Percentiles rank a stretch among this genome's conserved stretches.
Conservation (phyloP, 176 grass and related monocot species). For the Lolium perenne region DNA sequence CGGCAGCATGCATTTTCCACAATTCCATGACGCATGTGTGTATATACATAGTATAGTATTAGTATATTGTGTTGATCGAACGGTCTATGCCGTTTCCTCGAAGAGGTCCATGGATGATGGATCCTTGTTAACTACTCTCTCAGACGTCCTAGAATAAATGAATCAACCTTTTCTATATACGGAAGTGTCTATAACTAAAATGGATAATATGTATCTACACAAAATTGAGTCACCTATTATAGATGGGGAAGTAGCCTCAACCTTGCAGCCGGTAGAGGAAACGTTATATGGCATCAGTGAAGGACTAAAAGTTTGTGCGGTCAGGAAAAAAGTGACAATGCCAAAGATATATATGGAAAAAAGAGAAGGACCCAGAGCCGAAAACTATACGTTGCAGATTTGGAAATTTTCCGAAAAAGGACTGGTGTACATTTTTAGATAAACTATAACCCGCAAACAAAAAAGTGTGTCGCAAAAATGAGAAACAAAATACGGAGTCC, state of each 20-base stretch:
- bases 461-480: not conserved
- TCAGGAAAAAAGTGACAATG: not conserved
- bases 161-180: too few species aligned
- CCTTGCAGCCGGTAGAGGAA: too few species aligned
- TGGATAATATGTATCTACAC: too few species aligned
- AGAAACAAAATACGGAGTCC: not conserved
- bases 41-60: not conserved
- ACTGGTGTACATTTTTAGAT: not conserved
- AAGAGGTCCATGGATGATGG: not conserved
- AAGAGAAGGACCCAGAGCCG: not conserved
- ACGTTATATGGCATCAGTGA: too few species aligned
- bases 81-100: not conserved
- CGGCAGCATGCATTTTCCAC: slow-evolving; percentile 16
- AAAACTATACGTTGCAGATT: not conserved
- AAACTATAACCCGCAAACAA: not conserved
- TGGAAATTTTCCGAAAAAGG: not conserved
- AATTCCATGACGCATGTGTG: not conserved
- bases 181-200: too few species aligned
- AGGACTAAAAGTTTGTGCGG: not conserved
- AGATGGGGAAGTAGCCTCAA: too few species aligned
- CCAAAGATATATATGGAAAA: not conserved
- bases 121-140: not conserved
- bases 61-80: not conserved
- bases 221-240: too few species aligned
- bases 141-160: too few species aligned